These are phyloP conservation scores for Furculomyces boomerangus DNA, from an alignment of 371 early-diverging fungal genomes.

Conservation along the genomic window DNA sequence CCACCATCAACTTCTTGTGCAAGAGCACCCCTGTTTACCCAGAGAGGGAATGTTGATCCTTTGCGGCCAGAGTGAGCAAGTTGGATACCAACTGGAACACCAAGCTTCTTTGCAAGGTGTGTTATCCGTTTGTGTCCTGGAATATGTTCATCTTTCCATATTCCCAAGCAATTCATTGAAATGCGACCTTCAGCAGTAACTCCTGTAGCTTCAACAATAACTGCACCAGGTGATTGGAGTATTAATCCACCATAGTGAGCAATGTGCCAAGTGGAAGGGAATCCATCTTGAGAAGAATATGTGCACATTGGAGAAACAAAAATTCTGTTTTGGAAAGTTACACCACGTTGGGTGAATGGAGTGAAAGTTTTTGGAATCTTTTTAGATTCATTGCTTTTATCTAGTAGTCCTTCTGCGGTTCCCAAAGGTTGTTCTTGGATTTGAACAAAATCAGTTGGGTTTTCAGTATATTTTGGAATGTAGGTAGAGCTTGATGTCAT, in stretches of 20 bases:
- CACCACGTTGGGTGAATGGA: conserved; percentile 21
- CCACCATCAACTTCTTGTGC: conserved; percentile 35
- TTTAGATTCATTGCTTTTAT: no score
- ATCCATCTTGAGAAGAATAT: conserved; percentile 40
- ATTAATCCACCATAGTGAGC: conserved; percentile 51
- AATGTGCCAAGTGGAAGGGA: conserved; percentile 39
- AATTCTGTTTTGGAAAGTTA: conserved; percentile 52
- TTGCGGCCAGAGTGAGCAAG: conserved; percentile 72
- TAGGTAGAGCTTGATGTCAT: no score
- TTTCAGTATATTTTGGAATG: no score
- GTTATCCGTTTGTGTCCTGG: conserved; percentile 35
- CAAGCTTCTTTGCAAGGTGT: conserved; percentile 40
- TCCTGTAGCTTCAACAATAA: conserved; percentile 64
- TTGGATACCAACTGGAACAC: conserved; percentile 46
- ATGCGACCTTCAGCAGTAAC: conserved; percentile 60
- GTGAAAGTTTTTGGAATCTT: conserved; percentile 2
- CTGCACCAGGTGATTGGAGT: conserved; percentile 46
- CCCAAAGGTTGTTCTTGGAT: no score
- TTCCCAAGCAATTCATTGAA: conserved; percentile 50
- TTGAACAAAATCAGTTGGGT: no score
- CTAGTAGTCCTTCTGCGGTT: no score
- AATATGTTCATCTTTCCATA: conserved; percentile 65
- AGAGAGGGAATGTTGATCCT: conserved; percentile 38
- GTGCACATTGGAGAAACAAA: conserved; percentile 69
- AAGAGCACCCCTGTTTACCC: conserved; percentile 11